These are phyloP conservation scores for Phaseolus lunatus DNA, from an alignment of 306 rosid genomes.

Conservation along the genomic window DNA sequence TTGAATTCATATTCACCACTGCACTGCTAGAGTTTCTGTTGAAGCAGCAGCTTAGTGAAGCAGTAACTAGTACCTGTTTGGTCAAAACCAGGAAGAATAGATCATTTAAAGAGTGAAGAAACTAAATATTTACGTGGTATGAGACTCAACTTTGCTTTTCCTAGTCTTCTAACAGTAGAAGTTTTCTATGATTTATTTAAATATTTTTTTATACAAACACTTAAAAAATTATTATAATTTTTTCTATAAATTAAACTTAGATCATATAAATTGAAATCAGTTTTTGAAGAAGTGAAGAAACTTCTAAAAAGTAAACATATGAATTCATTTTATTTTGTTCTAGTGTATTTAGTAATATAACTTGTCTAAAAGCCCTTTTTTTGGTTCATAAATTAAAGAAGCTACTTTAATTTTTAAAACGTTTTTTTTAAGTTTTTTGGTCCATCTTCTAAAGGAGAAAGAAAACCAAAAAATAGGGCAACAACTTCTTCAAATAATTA, in stretches of 20 bases:
- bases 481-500: not conserved
- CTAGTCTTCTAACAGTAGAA: no score
- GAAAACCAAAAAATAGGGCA: not conserved
- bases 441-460: not conserved
- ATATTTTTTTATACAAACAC: not conserved
- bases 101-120: constrained; percentile 4
- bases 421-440: not conserved
- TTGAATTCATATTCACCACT: constrained; percentile 65
- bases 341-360: no score
- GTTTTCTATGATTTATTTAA: not conserved
- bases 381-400: not conserved
- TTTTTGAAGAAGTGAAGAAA: not conserved
- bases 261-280: not conserved
- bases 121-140: not conserved
- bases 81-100: constrained; percentile 22
- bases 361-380: no score
- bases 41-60: constrained; percentile 54
- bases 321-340: not conserved
- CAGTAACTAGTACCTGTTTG: constrained; percentile 73
- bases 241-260: not conserved
- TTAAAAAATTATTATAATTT: not conserved
- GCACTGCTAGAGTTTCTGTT: constrained; percentile 65
- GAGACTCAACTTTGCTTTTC: no score
- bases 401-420: not conserved
- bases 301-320: not conserved